Percentiles rank a stretch among this genome's conserved stretches.
Conservation (phyloP, 768 basidiomycete genomes). For the Leucocoprinus leucothites region DNA sequence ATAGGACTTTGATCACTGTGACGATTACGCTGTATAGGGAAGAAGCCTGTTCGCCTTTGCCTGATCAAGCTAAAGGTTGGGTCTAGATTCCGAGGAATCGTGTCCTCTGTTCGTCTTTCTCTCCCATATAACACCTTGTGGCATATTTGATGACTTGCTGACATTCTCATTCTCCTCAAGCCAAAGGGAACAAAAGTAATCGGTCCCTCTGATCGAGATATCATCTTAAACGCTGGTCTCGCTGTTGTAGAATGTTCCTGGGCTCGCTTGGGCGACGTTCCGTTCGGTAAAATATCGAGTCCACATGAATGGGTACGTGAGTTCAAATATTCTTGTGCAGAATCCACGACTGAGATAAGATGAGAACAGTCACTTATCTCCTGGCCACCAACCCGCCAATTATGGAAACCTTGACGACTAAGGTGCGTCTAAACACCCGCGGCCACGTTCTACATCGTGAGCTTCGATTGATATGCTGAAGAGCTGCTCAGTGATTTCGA, state of each 20-base stretch:
- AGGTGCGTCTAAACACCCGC: too few relatives aligned
- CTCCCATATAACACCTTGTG: background rate
- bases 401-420: too few relatives aligned
- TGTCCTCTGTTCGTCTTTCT: slow-evolving; percentile 29
- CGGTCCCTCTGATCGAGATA: slow-evolving; percentile 78
- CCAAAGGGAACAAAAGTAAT: slow-evolving; percentile 81
- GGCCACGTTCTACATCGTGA: too few relatives aligned
- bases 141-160: background rate
- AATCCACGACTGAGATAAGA: too few relatives aligned
- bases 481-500: too few relatives aligned
- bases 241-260: slow-evolving; percentile 99
- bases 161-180: slow-evolving; percentile 33
- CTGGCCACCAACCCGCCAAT: too few relatives aligned
- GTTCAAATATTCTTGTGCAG: too few relatives aligned
- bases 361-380: too few relatives aligned
- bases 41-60: slow-evolving; percentile 83
- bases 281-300: slow-evolving; percentile 89
- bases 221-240: slow-evolving; percentile 69
- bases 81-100: slow-evolving; percentile 84
- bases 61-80: slow-evolving; percentile 84
- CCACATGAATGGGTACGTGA: slow-evolving; percentile 87
- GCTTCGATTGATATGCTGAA: too few relatives aligned
- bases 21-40: slow-evolving; percentile 83
- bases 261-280: slow-evolving; percentile 93
- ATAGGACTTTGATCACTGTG: slow-evolving; percentile 98